A percentile compares a stretch with the other conserved stretches of the same genome.
Conservation (phyloP, 495 filamentous ascomycete species). For the Penicillium steckii region DNA sequence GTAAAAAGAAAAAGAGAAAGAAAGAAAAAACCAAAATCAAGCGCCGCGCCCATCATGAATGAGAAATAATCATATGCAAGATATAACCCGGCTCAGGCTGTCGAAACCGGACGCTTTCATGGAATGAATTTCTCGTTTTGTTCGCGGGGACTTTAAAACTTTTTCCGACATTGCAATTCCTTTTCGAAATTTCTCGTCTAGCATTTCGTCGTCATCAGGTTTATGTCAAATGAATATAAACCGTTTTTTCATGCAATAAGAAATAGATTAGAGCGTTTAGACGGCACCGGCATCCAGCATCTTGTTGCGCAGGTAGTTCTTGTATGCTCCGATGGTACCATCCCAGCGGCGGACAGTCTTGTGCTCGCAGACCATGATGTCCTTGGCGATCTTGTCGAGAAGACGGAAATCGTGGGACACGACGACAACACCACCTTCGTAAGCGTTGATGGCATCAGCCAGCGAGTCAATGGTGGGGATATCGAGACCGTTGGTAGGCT, state of each 20-base stretch:
- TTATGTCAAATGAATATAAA: constrained; percentile 11
- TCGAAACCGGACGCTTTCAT: background rate
- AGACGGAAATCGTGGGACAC: constrained; percentile 98
- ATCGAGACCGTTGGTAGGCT: constrained; percentile 99
- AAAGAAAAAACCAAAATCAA: too few species aligned
- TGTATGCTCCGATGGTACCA: constrained; percentile 88
- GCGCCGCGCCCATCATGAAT: constrained; percentile 1
- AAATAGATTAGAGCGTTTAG: constrained; percentile 26
- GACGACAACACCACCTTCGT: constrained; percentile 93
- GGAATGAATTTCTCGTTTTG: background rate
- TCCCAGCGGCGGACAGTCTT: constrained; percentile 87
- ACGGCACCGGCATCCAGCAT: constrained; percentile 63
- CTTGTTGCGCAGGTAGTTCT: constrained; percentile 98
- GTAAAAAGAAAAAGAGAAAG: too few species aligned
- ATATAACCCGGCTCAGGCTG: background rate
- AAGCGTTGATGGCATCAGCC: constrained; percentile 96
- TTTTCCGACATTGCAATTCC: constrained; percentile 28
- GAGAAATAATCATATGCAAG: constrained; percentile 4
- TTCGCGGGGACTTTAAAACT: constrained; percentile 16
- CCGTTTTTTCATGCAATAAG: background rate
- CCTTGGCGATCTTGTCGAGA: constrained; percentile 99
- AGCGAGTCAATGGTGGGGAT: constrained; percentile 98
- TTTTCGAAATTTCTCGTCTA: constrained; percentile 37
- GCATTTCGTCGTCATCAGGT: constrained; percentile 42
- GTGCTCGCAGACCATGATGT: constrained; percentile 99